Conservation (phyloP, 208 protist genomes). For the Acanthamoeba pearcei region DNA sequence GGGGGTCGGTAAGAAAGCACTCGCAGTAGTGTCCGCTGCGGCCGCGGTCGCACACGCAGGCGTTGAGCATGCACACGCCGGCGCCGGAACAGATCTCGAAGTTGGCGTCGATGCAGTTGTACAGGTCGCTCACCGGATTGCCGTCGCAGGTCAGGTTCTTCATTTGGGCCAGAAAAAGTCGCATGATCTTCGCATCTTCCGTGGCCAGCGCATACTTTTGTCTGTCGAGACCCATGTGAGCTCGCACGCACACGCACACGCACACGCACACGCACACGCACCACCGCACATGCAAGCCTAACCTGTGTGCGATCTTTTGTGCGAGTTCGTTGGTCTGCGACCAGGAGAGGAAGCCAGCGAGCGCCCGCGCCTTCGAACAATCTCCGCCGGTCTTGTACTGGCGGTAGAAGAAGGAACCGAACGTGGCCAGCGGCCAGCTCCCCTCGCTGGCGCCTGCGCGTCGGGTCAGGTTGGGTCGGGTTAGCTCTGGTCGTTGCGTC, state of each 20-base stretch:
- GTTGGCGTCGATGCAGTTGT: neutral
- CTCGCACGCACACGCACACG: too few relatives aligned
- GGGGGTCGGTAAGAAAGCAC: too few relatives aligned
- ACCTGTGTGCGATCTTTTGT: too few relatives aligned
- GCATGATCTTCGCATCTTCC: neutral
- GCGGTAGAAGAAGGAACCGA: conserved; percentile 5
- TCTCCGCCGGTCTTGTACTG: neutral
- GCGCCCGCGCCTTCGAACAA: neutral
- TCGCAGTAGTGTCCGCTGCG: neutral
- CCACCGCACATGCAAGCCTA: too few relatives aligned
- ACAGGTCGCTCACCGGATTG: neutral
- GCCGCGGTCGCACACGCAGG: neutral
- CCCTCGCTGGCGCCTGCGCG: neutral
- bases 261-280: too few relatives aligned
- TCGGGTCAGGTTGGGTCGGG: neutral
- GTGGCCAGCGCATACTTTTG: neutral
- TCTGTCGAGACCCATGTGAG: neutral
- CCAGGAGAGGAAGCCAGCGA: conserved; percentile 15
- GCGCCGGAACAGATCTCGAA: neutral
- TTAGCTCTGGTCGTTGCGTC: too few relatives aligned
- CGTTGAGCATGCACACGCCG: neutral
- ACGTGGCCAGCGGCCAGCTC: conserved; percentile 13
- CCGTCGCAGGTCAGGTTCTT: conserved; percentile 10
- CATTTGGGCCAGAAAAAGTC: neutral
- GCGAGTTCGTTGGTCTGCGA: neutral